Conservation (phyloP, 78 protist genomes). For the Monocercomonoides exilis region DNA sequence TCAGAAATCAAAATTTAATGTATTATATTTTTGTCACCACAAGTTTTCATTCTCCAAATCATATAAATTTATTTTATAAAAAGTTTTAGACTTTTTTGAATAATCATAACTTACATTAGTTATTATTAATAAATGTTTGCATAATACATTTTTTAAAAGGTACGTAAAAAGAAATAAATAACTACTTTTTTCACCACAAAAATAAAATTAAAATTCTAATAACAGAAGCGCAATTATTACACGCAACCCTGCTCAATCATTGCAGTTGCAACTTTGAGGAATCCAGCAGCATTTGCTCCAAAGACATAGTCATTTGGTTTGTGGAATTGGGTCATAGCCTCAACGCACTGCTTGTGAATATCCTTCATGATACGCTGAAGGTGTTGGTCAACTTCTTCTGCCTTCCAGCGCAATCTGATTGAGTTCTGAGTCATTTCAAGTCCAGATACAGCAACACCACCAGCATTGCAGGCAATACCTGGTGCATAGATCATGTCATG, state of each 20-base stretch:
- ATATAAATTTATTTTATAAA: no score
- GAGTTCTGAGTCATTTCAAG: slow-evolving; percentile 69
- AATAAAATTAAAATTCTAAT: no score
- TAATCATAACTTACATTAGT: no score
- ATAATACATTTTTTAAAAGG: no score
- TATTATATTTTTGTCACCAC: no score
- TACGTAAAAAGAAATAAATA: no score
- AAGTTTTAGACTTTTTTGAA: no score
- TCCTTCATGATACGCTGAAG: slow-evolving; percentile 48
- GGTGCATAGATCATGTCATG: slow-evolving; percentile 38
- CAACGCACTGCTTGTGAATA: not conserved
- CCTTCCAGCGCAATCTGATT: slow-evolving; percentile 29
- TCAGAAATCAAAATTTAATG: no score
- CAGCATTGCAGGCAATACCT: slow-evolving; percentile 61
- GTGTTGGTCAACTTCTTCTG: slow-evolving; percentile 50
- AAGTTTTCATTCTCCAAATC: no score
- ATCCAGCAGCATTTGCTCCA: slow-evolving; percentile 68
- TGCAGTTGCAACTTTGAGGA: slow-evolving; percentile 55
- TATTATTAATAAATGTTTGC: no score
- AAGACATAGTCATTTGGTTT: not conserved
- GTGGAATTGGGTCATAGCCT: not conserved
- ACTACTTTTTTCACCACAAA: no score
- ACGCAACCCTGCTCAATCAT: slow-evolving; percentile 55
- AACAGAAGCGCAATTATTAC: no score
- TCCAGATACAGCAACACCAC: slow-evolving; percentile 59